Evolutionary conservation across 2,329 filamentous ascomycete species (phyloP).

Genomic region (Diaporthe citrichinensis): DNA sequence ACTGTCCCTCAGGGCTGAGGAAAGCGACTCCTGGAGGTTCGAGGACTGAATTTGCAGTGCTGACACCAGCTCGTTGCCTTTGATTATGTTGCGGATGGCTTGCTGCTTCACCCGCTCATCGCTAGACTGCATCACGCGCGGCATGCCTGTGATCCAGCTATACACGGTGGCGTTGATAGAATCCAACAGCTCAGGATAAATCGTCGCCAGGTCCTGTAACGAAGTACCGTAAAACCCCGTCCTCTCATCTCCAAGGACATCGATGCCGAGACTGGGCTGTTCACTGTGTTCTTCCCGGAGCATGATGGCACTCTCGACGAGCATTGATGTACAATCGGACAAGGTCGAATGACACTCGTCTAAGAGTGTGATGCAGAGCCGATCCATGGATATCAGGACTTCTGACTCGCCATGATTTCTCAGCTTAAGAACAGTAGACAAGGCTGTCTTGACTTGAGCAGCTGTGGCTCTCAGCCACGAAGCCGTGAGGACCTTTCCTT

Average conservation of each 20-base stretch:
- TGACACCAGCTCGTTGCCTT: conserved; percentile 76
- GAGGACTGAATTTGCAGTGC: conserved; percentile 74
- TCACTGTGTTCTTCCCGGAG: conserved; percentile 65
- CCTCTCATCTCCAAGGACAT: conserved; percentile 42
- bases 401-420: conserved; percentile 78
- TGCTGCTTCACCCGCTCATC: conserved; percentile 84
- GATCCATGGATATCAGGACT: conserved; percentile 76
- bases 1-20: conserved; percentile 80
- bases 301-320: conserved; percentile 86
- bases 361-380: conserved; percentile 80
- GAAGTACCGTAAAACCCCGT: conserved; percentile 59
- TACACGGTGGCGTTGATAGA: conserved; percentile 78
- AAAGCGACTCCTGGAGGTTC: conserved; percentile 77
- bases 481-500: conserved; percentile 58
- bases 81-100: conserved; percentile 82
- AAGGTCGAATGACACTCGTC: conserved; percentile 85
- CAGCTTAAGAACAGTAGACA: conserved; percentile 83
- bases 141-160: conserved; percentile 85
- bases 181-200: conserved; percentile 68
- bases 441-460: conserved; percentile 84
- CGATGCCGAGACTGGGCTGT: conserved; percentile 46
- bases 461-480: conserved; percentile 86
- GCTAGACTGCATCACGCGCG: conserved; percentile 85
- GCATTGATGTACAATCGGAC: conserved; percentile 75
- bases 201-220: conserved; percentile 66